Base-by-base conservation (phyloP, 2,329 filamentous ascomycete genomes). In the Thyridium curvatum region DNA sequence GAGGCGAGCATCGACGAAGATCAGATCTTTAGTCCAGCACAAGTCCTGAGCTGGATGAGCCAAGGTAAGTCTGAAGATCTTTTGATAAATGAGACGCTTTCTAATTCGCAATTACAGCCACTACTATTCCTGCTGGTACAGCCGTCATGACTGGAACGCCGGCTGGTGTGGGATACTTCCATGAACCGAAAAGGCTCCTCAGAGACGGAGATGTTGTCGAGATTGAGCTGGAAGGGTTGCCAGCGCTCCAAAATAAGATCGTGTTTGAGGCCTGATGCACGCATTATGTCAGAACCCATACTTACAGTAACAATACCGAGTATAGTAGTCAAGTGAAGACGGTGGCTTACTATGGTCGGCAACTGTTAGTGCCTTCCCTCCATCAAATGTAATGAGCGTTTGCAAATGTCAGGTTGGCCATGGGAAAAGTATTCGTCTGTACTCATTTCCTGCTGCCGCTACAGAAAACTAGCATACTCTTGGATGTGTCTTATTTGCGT, bases 71-170 rank as follows among this genome's bases (percentile, higher is more conserved):
- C n/a, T n/a, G n/a, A n/a, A n/a, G n/a, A n/a, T n/a, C n/a, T n/a
- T n/a, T n/a, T 26, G 21, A 26, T 10, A 26, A 6, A 26, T 26
- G 21, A 26, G 10, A 26, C 6, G 6, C 21, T 26, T 26, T n/a
- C n/a, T 26, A 26, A 26, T 26, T 10, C 6, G 21, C 6, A 6
- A 26, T 10, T 6, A 26, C 32, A 42, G 54, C 53, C 7, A 69
- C 65, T 4, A 74, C 69, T 17, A 44, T 74, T 35, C 59, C 60
- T 37, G 59, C 57, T 3, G 66, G 65, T 6, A 73, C 69, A 3
- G 60, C 61, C 2, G 61, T 74, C 31, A 64, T 74, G 61, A 73
- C 69, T 4, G 71, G 71, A 3, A 73, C 70, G 3, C 68, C 69
- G 1, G 50, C 51, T 2, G 63, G 62, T 0, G 59, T 66, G 1